Percentiles rank a stretch among this genome's conserved stretches.
Conservation (phyloP, 1,139 yeast genomes). For the Suhomyces ambrosiae region DNA sequence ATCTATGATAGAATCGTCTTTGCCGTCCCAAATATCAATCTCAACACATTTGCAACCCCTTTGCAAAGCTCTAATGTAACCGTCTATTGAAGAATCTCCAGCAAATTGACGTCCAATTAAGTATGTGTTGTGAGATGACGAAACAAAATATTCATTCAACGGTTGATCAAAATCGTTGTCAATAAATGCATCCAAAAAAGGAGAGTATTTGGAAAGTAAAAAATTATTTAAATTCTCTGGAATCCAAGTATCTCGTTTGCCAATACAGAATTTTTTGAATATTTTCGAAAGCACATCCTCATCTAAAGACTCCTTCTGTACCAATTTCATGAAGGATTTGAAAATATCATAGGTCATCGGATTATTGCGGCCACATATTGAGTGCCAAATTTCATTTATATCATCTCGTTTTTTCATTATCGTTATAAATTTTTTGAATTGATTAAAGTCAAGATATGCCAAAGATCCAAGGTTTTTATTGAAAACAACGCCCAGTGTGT, state of each 20-base stretch:
- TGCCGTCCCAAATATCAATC: slow-evolving; percentile 93
- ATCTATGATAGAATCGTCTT: slow-evolving; percentile 12
- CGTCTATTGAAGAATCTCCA: slow-evolving; percentile 88
- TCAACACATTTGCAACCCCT: slow-evolving; percentile 93
- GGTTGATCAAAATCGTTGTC: slow-evolving; percentile 58
- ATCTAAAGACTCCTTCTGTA: slow-evolving; percentile 52
- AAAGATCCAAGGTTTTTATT: slow-evolving; percentile 43
- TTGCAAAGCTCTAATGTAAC: slow-evolving; percentile 84
- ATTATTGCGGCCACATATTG: slow-evolving; percentile 32
- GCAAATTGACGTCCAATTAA: slow-evolving; percentile 87
- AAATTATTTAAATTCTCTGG: slow-evolving; percentile 55
- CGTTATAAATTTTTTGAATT: slow-evolving; percentile 73
- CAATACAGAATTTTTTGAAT: slow-evolving; percentile 48
- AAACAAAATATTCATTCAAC: slow-evolving; percentile 79
- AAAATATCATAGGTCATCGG: slow-evolving; percentile 49
- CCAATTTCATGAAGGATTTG: slow-evolving; percentile 43
- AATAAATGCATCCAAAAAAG: slow-evolving; percentile 31
- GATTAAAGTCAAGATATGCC: slow-evolving; percentile 46
- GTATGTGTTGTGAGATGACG: slow-evolving; percentile 95
- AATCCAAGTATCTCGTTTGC: slow-evolving; percentile 34
- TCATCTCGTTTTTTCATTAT: slow-evolving; percentile 40
- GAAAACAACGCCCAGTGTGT: too few relatives aligned
- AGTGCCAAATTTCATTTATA: slow-evolving; percentile 30
- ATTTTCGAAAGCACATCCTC: slow-evolving; percentile 32
- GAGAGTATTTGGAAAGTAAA: slow-evolving; percentile 49